phyloP scores from a whole-genome alignment of 768 basidiomycete species.

The Hypholoma fasciculare region DNA sequence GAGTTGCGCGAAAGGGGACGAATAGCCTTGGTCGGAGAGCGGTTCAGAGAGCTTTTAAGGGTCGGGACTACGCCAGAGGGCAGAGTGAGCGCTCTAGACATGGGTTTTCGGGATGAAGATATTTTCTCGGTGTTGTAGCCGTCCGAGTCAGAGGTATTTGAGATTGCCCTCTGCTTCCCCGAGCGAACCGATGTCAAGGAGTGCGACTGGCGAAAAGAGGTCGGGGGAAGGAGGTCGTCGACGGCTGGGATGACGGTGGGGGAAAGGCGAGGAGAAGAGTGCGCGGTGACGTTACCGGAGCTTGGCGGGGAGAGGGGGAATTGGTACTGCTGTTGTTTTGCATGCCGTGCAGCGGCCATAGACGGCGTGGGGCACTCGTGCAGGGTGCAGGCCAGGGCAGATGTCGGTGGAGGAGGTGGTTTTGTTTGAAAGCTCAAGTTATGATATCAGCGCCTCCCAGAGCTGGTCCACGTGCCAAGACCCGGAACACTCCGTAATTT shows the following conservation, averaged over 20 bases:
- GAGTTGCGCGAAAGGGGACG: slow-evolving; percentile 35
- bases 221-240: slow-evolving; percentile 17
- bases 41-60: slow-evolving; percentile 24
- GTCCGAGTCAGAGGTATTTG: slow-evolving; percentile 42
- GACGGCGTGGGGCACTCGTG: slow-evolving; percentile 16
- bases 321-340: slow-evolving; percentile 18
- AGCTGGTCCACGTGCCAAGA: slow-evolving; percentile 30
- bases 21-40: slow-evolving; percentile 29
- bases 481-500: slow-evolving; percentile 30
- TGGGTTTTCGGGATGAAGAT: slow-evolving; percentile 25
- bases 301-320: slow-evolving; percentile 27
- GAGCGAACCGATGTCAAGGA: slow-evolving; percentile 23
- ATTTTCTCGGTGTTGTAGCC: slow-evolving; percentile 45
- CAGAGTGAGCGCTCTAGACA: slow-evolving; percentile 39
- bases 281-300: slow-evolving; percentile 22
- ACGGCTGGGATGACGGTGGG: slow-evolving; percentile 16
- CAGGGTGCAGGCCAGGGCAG: slow-evolving; percentile 24
- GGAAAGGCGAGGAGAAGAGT: slow-evolving; percentile 22
- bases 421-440: slow-evolving; percentile 14
- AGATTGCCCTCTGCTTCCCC: slow-evolving; percentile 25
- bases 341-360: slow-evolving; percentile 19
- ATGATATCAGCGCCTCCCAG: slow-evolving; percentile 22
- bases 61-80: slow-evolving; percentile 29
- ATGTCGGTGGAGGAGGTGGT: slow-evolving; percentile 1
- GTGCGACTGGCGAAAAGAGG: slow-evolving; percentile 27